Percentiles rank a stretch among this genome's conserved stretches.
These are phyloP conservation scores for Anthoceros angustus DNA, from an alignment of 225 moss, liverwort and hornwort species.

Conservation along the genomic window DNA sequence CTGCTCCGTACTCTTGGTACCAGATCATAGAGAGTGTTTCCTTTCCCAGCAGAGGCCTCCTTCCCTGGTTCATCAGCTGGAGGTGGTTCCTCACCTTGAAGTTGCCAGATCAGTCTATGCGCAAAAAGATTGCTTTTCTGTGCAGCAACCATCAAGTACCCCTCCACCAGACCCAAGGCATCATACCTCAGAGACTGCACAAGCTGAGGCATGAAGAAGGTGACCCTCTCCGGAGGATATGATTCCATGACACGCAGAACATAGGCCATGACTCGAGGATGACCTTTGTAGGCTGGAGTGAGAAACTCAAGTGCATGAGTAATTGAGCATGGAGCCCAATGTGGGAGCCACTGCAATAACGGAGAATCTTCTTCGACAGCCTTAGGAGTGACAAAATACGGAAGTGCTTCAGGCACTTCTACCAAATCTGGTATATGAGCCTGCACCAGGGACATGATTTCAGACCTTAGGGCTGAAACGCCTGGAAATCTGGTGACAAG, in stretches of 20 bases:
- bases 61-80: slow-evolving; percentile 45
- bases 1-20: slow-evolving; percentile 48
- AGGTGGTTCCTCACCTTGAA: slow-evolving; percentile 89
- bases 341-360: slow-evolving; percentile 55
- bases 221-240: slow-evolving; percentile 77
- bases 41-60: slow-evolving; percentile 34
- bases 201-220: slow-evolving; percentile 95
- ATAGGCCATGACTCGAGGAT: slow-evolving; percentile 75
- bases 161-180: slow-evolving; percentile 70
- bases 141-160: slow-evolving; percentile 69
- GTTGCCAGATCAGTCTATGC: slow-evolving; percentile 83
- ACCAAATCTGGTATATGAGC: slow-evolving; percentile 38
- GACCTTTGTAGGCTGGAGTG: slow-evolving; percentile 69
- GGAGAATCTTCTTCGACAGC: slow-evolving; percentile 57
- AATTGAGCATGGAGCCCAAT: slow-evolving; percentile 77
- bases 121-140: slow-evolving; percentile 63
- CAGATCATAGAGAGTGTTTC: slow-evolving; percentile 46
- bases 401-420: slow-evolving; percentile 54
- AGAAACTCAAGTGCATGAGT: slow-evolving; percentile 68
- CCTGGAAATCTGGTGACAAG: slow-evolving; percentile 69
- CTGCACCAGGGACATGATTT: slow-evolving; percentile 60
- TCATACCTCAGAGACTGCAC: slow-evolving; percentile 81
- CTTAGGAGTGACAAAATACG: slow-evolving; percentile 57
- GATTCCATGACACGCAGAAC: slow-evolving; percentile 77
- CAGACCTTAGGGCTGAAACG: slow-evolving; percentile 32